phyloP scores from a whole-genome alignment of 1,139 yeast genomes.

The Kodamaea fungicola region DNA sequence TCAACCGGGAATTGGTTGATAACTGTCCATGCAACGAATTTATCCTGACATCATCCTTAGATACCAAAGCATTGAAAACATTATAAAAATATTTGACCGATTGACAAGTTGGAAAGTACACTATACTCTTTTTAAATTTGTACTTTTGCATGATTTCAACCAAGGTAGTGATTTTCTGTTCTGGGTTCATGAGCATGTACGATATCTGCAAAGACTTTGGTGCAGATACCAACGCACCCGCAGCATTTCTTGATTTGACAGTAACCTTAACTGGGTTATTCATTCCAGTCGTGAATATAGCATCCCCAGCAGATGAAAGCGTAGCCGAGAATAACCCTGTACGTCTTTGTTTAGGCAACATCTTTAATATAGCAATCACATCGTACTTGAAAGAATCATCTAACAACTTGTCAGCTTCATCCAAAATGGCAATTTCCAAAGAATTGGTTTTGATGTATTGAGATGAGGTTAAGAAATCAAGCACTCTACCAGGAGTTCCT shows the following conservation, averaged over 20 bases:
- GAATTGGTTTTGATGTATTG: slow-evolving; percentile 50
- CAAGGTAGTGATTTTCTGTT: slow-evolving; percentile 55
- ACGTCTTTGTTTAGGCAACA: slow-evolving; percentile 84
- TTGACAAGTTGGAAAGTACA: slow-evolving; percentile 87
- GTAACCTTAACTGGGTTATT: slow-evolving; percentile 84
- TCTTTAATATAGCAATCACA: slow-evolving; percentile 59
- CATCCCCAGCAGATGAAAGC: slow-evolving; percentile 70
- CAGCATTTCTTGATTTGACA: slow-evolving; percentile 54
- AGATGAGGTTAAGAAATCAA: slow-evolving; percentile 63
- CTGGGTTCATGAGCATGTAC: slow-evolving; percentile 61
- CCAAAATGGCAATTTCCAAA: slow-evolving; percentile 75
- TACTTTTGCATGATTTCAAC: slow-evolving; percentile 51
- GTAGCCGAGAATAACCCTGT: slow-evolving; percentile 95
- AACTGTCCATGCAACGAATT: slow-evolving; percentile 85
- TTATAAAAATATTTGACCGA: slow-evolving; percentile 75
- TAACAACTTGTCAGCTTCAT: slow-evolving; percentile 88
- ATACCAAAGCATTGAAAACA: slow-evolving; percentile 37
- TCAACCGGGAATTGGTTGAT: slow-evolving; percentile 68
- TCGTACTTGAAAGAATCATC: slow-evolving; percentile 76
- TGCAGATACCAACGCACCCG: slow-evolving; percentile 26
- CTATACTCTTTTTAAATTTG: slow-evolving; percentile 71
- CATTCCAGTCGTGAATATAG: slow-evolving; percentile 74
- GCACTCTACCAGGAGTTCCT: slow-evolving; percentile 90
- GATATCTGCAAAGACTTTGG: slow-evolving; percentile 68
- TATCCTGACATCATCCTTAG: slow-evolving; percentile 37